Evolutionary conservation across 176 grass and related monocot genomes (phyloP).

Genomic region (Aegilops sharonensis): DNA sequence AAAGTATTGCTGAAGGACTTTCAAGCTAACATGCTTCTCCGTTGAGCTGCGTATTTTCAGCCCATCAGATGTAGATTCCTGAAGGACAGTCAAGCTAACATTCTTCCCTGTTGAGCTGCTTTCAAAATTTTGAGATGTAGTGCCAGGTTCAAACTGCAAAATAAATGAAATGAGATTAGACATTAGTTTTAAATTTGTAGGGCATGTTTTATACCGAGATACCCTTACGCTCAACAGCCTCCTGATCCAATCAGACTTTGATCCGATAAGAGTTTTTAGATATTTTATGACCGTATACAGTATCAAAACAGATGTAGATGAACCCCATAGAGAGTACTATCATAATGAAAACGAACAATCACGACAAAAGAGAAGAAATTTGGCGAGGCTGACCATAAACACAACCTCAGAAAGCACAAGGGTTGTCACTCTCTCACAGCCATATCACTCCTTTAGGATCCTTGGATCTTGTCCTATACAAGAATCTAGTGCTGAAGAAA

Average conservation of each 20-base stretch:
- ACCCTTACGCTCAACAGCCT: not conserved
- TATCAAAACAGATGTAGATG: not conserved
- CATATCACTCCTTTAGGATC: not conserved
- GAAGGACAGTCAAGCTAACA: constrained; percentile 48
- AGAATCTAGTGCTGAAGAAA: not conserved
- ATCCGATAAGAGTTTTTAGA: not conserved
- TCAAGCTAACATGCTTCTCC: constrained; percentile 54
- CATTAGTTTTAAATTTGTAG: not conserved
- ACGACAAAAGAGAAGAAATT: not conserved
- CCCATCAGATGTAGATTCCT: constrained; percentile 21
- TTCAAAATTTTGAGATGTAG: constrained; percentile 14
- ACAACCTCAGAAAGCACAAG: not conserved
- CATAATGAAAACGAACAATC: not conserved
- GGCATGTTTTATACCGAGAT: not conserved
- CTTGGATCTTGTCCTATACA: not conserved
- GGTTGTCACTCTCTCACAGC: not conserved
- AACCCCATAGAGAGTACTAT: not conserved
- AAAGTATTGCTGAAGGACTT: constrained; percentile 55
- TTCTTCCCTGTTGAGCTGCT: constrained; percentile 43
- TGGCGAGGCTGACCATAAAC: not conserved
- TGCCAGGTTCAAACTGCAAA: constrained; percentile 39
- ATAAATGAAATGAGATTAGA: constrained; percentile 10
- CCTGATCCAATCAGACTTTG: not conserved
- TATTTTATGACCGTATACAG: not conserved
- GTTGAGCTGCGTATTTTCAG: constrained; percentile 34